Evolutionary conservation across 106 monocot genomes (phyloP).

Genomic region (Xerophyta viscosa): DNA sequence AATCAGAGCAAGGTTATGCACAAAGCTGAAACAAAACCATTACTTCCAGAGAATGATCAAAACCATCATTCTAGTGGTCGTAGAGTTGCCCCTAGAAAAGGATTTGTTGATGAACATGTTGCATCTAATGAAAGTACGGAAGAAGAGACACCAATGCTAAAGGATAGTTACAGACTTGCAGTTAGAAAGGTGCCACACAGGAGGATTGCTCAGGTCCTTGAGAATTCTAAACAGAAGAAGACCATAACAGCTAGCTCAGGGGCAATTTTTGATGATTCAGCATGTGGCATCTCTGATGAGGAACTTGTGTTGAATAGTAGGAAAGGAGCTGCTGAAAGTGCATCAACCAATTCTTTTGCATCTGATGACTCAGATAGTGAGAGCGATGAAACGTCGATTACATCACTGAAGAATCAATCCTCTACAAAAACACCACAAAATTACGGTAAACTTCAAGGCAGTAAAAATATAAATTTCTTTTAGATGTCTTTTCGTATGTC

Average conservation of each 20-base stretch:
- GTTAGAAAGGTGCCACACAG: constrained; percentile 35
- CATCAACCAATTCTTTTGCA: constrained; percentile 24
- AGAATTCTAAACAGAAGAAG: constrained; percentile 11
- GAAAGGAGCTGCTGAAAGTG: constrained; percentile 1
- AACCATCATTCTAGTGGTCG: not conserved
- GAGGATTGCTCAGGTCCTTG: constrained; percentile 3
- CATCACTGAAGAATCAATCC: not conserved
- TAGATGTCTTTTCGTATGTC: not conserved
- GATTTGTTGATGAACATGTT: constrained; percentile 2
- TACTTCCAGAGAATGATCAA: not conserved
- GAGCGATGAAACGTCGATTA: constrained; percentile 1
- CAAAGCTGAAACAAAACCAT: not conserved
- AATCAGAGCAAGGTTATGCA: constrained; percentile 3
- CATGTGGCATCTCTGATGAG: constrained; percentile 26
- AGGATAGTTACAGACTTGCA: constrained; percentile 21
- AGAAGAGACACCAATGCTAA: constrained; percentile 15
- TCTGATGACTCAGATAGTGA: constrained; percentile 26
- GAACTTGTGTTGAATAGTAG: constrained; percentile 12
- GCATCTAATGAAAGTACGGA: constrained; percentile 39
- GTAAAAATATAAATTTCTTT: not conserved
- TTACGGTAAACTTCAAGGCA: not conserved
- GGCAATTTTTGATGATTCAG: constrained; percentile 17
- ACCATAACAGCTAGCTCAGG: not conserved
- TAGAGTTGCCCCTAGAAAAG: constrained; percentile 10
- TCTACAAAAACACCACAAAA: constrained; percentile 3